Conservation (phyloP, 495 filamentous ascomycete species). For the Penicillium bovifimosum region DNA sequence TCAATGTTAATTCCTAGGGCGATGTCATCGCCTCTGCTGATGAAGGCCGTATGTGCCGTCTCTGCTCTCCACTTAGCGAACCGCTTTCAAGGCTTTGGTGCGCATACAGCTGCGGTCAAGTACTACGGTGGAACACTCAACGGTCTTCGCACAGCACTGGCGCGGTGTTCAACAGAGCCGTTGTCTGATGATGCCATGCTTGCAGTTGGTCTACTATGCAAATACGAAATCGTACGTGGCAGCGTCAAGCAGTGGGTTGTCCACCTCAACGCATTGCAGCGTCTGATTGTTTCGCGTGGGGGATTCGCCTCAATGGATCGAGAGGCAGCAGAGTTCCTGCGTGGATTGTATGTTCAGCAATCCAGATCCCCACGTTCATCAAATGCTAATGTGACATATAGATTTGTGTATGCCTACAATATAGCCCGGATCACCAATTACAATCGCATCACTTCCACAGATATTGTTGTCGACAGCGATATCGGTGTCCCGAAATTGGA, state of each 20-base stretch:
- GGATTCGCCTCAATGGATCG: slow-evolving; percentile 30
- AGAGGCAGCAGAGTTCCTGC: slow-evolving; percentile 35
- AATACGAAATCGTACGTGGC: slow-evolving; percentile 42
- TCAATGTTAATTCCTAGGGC: slow-evolving; percentile 39
- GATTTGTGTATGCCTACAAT: slow-evolving; percentile 38
- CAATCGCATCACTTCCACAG: slow-evolving; percentile 17
- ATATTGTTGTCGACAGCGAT: slow-evolving; percentile 17
- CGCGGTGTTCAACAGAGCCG: slow-evolving; percentile 12
- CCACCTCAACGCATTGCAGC: slow-evolving; percentile 38
- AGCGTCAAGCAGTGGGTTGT: slow-evolving; percentile 42
- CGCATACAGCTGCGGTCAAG: slow-evolving; percentile 29
- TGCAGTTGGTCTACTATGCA: slow-evolving; percentile 39
- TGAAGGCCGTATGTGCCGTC: slow-evolving; percentile 41
- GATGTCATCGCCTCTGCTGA: slow-evolving; percentile 37
- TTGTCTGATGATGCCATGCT: slow-evolving; percentile 36
- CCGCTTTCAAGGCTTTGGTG: slow-evolving; percentile 22
- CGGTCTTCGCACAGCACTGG: slow-evolving; percentile 29
- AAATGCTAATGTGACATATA: slow-evolving; percentile 2
- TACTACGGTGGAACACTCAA: slow-evolving; percentile 38
- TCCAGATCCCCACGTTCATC: not conserved
- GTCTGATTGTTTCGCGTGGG: slow-evolving; percentile 35
- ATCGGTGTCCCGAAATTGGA: slow-evolving; percentile 32
- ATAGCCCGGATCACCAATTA: slow-evolving; percentile 38
- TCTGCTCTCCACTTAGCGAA: slow-evolving; percentile 42
- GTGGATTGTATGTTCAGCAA: slow-evolving; percentile 31